Base-by-base conservation (phyloP, 2,329 filamentous ascomycete species). In the Nannizziopsis barbatae region DNA sequence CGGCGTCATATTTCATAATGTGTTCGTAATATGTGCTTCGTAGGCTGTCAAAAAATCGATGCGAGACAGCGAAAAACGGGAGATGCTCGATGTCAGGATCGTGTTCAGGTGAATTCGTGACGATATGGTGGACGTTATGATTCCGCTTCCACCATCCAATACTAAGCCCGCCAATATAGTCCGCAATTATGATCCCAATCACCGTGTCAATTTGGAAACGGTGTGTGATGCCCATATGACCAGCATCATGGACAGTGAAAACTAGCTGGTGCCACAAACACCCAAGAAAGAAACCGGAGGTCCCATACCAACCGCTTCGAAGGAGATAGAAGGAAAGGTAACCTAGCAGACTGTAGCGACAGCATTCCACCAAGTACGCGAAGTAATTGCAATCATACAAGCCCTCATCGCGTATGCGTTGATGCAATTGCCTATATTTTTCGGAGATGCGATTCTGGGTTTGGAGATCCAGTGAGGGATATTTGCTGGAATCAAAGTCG, bases 171-270 rank as follows among this genome's bases (percentile, higher is more conserved):
- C 92, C 92, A 15, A 92, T 71, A 58, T 84, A 96, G 63, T 95
- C 84, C 46, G 89, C 88, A 59, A 95, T 84, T 55, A 94, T 69
- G 60, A 96, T 95, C 42, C 87, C 90, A 53, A 98, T 86, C 42
- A 84, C 74, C 1, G 83, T 84, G 65, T 98, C 92, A 33, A 80
- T 68, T 43, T 84, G 81, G 63, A 90, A 96, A 62, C 83, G 75
- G 66, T 96, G 90, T 1, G 92, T 98, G 58, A 98, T 95, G 56
- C 86, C 92, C 84, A 95, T 94, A 66, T 98, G 92, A 5, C 87
- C 89, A 44, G 90, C 86, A 71, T 98, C 92, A 65, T 98, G 92
- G 52, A 86, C 92, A 1, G 83, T 83, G 62, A 98, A 98, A 45
- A 90, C 84, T 22, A 96, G 75, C 63, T 96, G 92, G 62, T 96